Evolutionary conservation across 345 rosid species (phyloP).

Genomic region (Psidium friedrichsthalianum): DNA sequence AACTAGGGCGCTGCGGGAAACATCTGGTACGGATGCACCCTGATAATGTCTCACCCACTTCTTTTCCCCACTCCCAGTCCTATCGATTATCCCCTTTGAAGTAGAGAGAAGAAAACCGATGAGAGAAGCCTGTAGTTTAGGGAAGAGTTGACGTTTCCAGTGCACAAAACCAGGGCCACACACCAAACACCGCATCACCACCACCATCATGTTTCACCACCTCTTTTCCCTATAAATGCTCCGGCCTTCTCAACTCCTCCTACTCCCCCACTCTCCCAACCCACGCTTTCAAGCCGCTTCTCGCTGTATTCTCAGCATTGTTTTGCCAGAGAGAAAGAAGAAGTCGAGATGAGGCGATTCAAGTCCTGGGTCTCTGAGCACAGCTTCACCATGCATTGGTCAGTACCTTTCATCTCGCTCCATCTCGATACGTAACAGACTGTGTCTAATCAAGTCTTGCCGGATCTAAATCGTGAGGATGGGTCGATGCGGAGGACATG

Average conservation of each 20-base stretch:
- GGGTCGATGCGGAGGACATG: constrained; percentile 32
- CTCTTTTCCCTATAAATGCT: background rate
- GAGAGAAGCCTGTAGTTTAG: background rate
- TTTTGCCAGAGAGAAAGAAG: background rate
- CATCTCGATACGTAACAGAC: background rate
- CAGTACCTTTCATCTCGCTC: background rate
- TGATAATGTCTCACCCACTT: background rate
- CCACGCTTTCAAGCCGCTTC: background rate
- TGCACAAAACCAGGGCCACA: background rate
- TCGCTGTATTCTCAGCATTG: background rate
- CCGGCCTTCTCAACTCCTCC: background rate
- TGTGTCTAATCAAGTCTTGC: background rate
- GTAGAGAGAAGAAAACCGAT: background rate
- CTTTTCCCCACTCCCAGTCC: background rate
- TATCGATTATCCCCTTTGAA: background rate
- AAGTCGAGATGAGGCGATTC: constrained; percentile 33
- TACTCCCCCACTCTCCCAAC: background rate
- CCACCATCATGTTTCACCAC: background rate
- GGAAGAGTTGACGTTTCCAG: background rate
- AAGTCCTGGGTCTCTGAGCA: constrained; percentile 57
- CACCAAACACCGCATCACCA: background rate
- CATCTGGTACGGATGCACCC: background rate
- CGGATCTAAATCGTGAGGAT: background rate
- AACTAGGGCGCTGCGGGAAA: background rate
- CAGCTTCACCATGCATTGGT: constrained; percentile 62